These are phyloP conservation scores for Mycena leptocephala DNA, from an alignment of 768 basidiomycete genomes.

Conservation along the genomic window DNA sequence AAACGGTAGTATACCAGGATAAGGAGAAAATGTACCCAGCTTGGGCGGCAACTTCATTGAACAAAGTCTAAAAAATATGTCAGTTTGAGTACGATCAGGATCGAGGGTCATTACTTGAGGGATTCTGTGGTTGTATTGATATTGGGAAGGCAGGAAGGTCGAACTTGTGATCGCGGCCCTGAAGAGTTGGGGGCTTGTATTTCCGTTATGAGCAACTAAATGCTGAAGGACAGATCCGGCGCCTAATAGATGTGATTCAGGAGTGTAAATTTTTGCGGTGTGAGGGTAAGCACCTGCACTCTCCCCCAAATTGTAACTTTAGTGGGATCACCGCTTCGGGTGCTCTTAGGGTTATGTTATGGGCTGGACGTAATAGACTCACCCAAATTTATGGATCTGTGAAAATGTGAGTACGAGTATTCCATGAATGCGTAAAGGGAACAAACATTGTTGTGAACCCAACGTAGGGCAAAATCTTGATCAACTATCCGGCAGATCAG, in stretches of 20 bases:
- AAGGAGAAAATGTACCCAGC: constrained; percentile 1
- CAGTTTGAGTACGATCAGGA: not conserved
- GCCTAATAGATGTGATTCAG: constrained; percentile 30
- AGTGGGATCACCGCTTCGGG: constrained; percentile 32
- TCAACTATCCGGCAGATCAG: constrained; percentile 40
- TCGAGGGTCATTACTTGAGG: constrained; percentile 20
- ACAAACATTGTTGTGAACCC: constrained; percentile 48
- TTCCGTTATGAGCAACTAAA: constrained; percentile 48
- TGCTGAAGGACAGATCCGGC: constrained; percentile 52
- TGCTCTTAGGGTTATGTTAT: not conserved
- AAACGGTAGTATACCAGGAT: constrained; percentile 2
- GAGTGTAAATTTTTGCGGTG: not conserved
- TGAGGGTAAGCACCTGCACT: constrained; percentile 35
- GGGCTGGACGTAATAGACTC: too few species aligned
- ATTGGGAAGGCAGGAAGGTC: constrained; percentile 46
- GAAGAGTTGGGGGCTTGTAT: constrained; percentile 48
- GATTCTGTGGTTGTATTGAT: constrained; percentile 44
- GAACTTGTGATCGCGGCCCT: constrained; percentile 47
- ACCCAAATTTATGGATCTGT: not conserved
- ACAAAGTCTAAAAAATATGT: not conserved
- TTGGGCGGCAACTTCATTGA: constrained; percentile 5
- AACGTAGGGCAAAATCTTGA: constrained; percentile 47
- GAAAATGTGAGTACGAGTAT: not conserved
- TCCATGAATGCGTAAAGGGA: not conserved
- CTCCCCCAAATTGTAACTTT: constrained; percentile 49